Percentiles rank a stretch among this genome's conserved stretches.
phyloP scores from a whole-genome alignment of 2,329 filamentous ascomycete species.

The Alternaria angustiovoidea region DNA sequence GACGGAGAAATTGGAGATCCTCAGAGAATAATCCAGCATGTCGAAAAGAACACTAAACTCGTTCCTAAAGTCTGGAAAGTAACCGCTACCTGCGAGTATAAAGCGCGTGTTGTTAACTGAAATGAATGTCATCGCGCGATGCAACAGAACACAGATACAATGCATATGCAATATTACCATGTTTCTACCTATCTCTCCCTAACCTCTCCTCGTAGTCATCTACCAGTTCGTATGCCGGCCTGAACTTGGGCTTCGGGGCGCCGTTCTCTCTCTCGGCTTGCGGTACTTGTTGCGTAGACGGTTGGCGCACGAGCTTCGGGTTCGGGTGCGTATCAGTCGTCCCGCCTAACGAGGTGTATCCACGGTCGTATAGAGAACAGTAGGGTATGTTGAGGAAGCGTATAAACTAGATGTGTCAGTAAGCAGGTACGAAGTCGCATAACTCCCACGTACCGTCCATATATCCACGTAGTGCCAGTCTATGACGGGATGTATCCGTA shows the following conservation, averaged over 20 bases:
- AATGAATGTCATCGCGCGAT: neutral
- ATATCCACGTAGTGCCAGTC: slow-evolving; percentile 98
- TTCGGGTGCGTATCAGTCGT: slow-evolving; percentile 90
- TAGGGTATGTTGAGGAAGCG: slow-evolving; percentile 81
- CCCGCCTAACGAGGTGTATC: slow-evolving; percentile 92
- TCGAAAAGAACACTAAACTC: neutral
- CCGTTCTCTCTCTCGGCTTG: slow-evolving; percentile 24
- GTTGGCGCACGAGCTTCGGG: slow-evolving; percentile 62
- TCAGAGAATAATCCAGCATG: neutral
- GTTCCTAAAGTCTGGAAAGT: neutral
- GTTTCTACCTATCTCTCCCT: slow-evolving; percentile 47
- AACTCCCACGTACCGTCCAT: slow-evolving; percentile 74
- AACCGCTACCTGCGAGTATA: neutral
- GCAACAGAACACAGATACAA: neutral
- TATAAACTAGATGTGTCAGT: slow-evolving; percentile 68
- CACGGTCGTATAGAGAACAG: slow-evolving; percentile 84
- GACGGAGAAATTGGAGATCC: neutral
- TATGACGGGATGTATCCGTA: slow-evolving; percentile 93
- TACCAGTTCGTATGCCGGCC: slow-evolving; percentile 51
- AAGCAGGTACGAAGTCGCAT: neutral
- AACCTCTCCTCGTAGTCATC: slow-evolving; percentile 53
- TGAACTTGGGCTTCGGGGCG: slow-evolving; percentile 38
- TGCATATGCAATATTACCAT: neutral
- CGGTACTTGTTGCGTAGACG: slow-evolving; percentile 27
- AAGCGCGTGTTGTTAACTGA: neutral